phyloP scores from a whole-genome alignment of 2,329 filamentous ascomycete genomes.

The Sphaerulina populicola region DNA sequence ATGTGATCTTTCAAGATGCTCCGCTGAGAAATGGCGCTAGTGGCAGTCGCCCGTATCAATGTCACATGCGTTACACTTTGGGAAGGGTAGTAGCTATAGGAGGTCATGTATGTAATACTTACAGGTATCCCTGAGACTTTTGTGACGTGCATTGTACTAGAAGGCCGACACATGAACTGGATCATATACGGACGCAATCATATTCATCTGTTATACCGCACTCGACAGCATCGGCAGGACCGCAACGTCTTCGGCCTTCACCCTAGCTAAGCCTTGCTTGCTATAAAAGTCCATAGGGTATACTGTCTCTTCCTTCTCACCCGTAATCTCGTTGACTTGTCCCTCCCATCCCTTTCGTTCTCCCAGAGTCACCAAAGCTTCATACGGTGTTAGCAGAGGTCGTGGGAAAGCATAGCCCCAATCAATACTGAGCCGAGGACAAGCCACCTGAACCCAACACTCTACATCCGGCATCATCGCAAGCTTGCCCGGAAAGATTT shows the following conservation, averaged over 20 bases:
- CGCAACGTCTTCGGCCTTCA: constrained; percentile 41
- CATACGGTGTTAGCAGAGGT: constrained; percentile 85
- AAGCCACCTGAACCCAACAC: constrained; percentile 97
- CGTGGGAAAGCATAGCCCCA: constrained; percentile 95
- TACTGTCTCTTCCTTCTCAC: constrained; percentile 17
- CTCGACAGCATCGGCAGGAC: constrained; percentile 7
- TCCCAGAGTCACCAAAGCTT: constrained; percentile 83
- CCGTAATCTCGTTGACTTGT: constrained; percentile 19
- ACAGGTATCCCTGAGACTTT: too few species aligned
- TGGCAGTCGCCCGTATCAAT: too few species aligned
- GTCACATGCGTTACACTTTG: too few species aligned
- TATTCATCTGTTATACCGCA: not conserved
- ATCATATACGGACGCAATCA: not conserved
- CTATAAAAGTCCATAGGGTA: constrained; percentile 99
- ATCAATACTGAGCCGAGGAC: constrained; percentile 92
- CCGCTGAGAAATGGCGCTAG: too few species aligned
- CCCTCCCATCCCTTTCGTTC: constrained; percentile 60
- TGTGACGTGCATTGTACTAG: too few species aligned
- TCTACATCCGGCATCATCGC: constrained; percentile 89
- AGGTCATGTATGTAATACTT: too few species aligned
- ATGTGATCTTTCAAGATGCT: too few species aligned
- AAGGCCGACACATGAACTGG: too few species aligned
- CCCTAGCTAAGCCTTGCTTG: constrained; percentile 79
- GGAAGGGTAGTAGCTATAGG: too few species aligned
- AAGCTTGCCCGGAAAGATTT: constrained; percentile 94